A percentile compares a stretch with the other conserved stretches of the same genome.
phyloP scores from a whole-genome alignment of 768 basidiomycete genomes.

The Termitomyces titanicus region DNA sequence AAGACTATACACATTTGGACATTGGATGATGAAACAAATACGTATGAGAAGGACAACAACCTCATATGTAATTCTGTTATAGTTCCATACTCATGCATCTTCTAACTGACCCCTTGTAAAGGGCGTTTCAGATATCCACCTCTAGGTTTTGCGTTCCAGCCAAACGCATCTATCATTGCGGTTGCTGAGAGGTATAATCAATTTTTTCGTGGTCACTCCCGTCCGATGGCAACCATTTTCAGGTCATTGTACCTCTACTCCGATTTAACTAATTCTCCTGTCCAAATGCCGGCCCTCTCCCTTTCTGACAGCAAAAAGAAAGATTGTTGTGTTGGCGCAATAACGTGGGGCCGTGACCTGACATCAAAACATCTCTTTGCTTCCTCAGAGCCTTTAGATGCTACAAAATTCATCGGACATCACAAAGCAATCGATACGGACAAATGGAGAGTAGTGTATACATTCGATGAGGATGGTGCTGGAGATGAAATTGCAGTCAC shows the following conservation, averaged over 20 bases:
- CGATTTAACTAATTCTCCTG: conserved; percentile 2
- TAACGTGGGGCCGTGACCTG: conserved; percentile 47
- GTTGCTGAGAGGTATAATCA: conserved; percentile 34
- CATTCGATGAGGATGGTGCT: conserved; percentile 43
- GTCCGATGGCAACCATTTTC: not conserved
- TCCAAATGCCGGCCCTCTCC: conserved; percentile 7
- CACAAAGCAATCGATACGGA: conserved; percentile 50
- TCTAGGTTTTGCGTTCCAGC: conserved; percentile 43
- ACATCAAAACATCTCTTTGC: conserved; percentile 45
- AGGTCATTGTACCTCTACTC: conserved; percentile 20
- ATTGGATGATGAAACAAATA: conserved; percentile 17
- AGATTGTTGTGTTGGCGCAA: conserved; percentile 35
- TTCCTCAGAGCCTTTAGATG: conserved; percentile 46
- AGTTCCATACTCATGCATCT: not conserved
- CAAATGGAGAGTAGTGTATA: conserved; percentile 18
- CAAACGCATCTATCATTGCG: conserved; percentile 35
- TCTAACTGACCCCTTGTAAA: not conserved
- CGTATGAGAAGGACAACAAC: not conserved
- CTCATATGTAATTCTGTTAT: not conserved
- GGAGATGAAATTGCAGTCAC: conserved; percentile 52
- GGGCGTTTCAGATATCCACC: conserved; percentile 28
- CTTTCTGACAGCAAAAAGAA: conserved; percentile 16
- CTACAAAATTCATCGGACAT: conserved; percentile 28
- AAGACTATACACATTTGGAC: conserved; percentile 40
- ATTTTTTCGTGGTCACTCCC: not conserved